phyloP scores from a whole-genome alignment of 768 basidiomycete genomes.

The Pleurotus djamor region DNA sequence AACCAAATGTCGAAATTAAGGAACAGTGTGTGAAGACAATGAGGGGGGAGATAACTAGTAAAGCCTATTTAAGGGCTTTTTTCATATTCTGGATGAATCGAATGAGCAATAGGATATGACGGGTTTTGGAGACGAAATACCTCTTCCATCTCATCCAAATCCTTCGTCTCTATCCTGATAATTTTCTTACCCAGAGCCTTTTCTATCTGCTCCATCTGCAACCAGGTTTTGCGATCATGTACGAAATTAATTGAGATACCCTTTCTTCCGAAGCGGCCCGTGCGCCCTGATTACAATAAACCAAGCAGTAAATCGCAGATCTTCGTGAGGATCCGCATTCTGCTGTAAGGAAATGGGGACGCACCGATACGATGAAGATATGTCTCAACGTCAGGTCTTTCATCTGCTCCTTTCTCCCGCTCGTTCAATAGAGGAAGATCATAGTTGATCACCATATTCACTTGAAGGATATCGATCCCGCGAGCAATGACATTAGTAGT shows the following conservation, averaged over 20 bases:
- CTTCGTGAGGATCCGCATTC: background rate
- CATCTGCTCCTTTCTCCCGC: slow-evolving; percentile 50
- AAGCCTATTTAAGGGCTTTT: slow-evolving; percentile 63
- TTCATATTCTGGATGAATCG: slow-evolving; percentile 64
- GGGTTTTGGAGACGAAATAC: slow-evolving; percentile 32
- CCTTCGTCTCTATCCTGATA: slow-evolving; percentile 81
- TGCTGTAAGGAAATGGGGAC: slow-evolving; percentile 16
- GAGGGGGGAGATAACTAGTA: slow-evolving; percentile 5
- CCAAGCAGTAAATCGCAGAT: background rate
- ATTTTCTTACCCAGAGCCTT: slow-evolving; percentile 75
- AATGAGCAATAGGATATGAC: slow-evolving; percentile 2
- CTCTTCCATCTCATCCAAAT: slow-evolving; percentile 93
- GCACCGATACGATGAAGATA: slow-evolving; percentile 97
- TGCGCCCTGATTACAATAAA: slow-evolving; percentile 64
- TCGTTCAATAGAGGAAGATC: slow-evolving; percentile 88
- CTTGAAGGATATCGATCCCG: slow-evolving; percentile 97
- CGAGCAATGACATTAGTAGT: slow-evolving; percentile 99
- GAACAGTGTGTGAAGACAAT: slow-evolving; percentile 11
- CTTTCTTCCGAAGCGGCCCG: slow-evolving; percentile 96
- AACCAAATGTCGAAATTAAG: slow-evolving; percentile 4
- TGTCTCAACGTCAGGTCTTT: slow-evolving; percentile 87
- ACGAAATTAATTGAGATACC: slow-evolving; percentile 98
- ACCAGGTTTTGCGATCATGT: slow-evolving; percentile 83
- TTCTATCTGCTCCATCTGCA: slow-evolving; percentile 90
- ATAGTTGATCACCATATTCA: slow-evolving; percentile 99